A percentile compares a stretch with the other conserved stretches of the same genome.
phyloP scores from a whole-genome alignment of 148 eudicot species.

The Beta vulgaris region DNA sequence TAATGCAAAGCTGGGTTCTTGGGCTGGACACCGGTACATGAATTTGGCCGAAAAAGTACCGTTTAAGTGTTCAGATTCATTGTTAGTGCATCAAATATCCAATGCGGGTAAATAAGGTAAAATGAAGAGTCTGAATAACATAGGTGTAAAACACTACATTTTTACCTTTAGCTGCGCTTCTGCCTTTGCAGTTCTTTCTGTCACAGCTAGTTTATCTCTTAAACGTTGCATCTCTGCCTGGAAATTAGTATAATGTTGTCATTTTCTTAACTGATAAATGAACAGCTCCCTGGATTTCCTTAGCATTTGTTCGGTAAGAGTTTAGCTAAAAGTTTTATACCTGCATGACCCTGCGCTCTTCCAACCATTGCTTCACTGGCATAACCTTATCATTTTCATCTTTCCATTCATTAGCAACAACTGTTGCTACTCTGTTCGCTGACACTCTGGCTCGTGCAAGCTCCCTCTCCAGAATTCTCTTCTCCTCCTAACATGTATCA shows the following conservation, averaged over 20 bases:
- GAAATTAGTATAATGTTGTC: conserved; percentile 4
- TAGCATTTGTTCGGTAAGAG: background rate
- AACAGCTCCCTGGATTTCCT: background rate
- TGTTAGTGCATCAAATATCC: no score
- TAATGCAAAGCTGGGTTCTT: conserved; percentile 1
- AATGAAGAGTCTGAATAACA: no score
- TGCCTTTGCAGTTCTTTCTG: conserved; percentile 85
- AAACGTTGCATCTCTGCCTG: conserved; percentile 87
- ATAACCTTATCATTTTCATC: conserved; percentile 88
- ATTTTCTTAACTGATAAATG: background rate
- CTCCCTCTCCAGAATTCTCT: conserved; percentile 79
- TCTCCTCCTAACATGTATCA: conserved; percentile 62
- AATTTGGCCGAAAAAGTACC: no score
- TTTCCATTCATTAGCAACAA: conserved; percentile 94
- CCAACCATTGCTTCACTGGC: conserved; percentile 93
- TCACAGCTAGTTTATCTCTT: conserved; percentile 62
- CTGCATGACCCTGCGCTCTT: conserved; percentile 77
- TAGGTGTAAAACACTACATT: no score
- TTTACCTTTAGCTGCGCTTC: conserved; percentile 87
- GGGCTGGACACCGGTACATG: no score
- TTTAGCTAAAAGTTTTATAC: conserved; percentile 26
- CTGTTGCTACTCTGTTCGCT: conserved; percentile 82
- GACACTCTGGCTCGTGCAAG: conserved; percentile 85
- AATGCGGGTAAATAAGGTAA: no score
- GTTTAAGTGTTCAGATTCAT: no score